Base-by-base conservation (phyloP, 345 rosid genomes). In the Brassica carinata region DNA sequence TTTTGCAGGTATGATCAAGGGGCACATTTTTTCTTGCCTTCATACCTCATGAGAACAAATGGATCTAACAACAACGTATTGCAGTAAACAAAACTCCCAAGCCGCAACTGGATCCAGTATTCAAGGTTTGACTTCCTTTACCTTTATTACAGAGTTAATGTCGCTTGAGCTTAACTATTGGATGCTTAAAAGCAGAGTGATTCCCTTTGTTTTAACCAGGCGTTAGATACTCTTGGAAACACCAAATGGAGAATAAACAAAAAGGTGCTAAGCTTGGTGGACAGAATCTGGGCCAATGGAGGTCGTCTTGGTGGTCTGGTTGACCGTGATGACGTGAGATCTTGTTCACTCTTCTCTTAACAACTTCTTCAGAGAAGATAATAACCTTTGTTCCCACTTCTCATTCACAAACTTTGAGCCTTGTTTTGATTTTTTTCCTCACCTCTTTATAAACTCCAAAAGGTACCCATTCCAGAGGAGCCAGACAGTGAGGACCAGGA, bases 241-340 rank as follows among this genome's bases (percentile, higher is more conserved):
- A 55, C 61, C 6, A 55, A 55, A 55, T 55, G 61, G 61, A 55
- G 61, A 55, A 55, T 55, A 55, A 55, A 55, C 9, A 17, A 55
- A 17, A 55, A 55, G 61, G 61, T 55, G 61, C 17, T 55, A 15
- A 55, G 61, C 9, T 55, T 55, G 61, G 61, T 55, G 61, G 61
- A 15, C 61, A 17, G 23, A 15, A 55, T 55, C 23, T 55, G 61
- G 61, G 61, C 61, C 23, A 55, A 55, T 55, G 61, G 61, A 15
- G 61, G 61, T 55, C 61, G 61, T 17, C 61, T 55, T 55, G 61
- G 23, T 55, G 61, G 23, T 17, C 61, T 55, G 9, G 61, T 55
- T 55, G 61, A 55, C 61, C 61, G 61, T 55, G 61, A 55, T 15
- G 61, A 55, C 61, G 61, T 55, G 61, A 55, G 61, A 55, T 15